phyloP scores from a whole-genome alignment of 306 rosid species.

The Corylus americana region DNA sequence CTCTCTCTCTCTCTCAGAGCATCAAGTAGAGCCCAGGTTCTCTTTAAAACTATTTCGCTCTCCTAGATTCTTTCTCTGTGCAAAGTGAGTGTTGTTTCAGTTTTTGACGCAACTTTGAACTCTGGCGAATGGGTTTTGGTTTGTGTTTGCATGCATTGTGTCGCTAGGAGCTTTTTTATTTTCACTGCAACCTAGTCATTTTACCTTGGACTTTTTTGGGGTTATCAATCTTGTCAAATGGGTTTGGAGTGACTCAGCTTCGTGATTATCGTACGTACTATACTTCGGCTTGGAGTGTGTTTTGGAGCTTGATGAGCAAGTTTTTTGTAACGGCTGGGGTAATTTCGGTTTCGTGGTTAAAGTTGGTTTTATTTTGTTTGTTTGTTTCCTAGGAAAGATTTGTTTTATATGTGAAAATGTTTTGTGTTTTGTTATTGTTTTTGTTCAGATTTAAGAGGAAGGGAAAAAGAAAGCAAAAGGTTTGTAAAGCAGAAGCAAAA shows the following conservation, averaged over 20 bases:
- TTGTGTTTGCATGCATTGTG: slow-evolving; percentile 59
- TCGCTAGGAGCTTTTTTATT: not conserved
- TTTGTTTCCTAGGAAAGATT: slow-evolving; percentile 36
- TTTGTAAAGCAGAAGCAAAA: not conserved
- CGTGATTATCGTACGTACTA: slow-evolving; percentile 26
- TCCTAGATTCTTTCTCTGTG: slow-evolving; percentile 2
- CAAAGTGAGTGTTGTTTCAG: not conserved
- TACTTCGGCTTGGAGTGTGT: not conserved
- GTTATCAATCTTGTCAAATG: not conserved
- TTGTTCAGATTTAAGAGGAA: slow-evolving; percentile 4
- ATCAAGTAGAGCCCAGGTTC: not conserved
- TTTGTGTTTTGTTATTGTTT: slow-evolving; percentile 1
- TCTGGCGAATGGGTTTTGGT: not conserved
- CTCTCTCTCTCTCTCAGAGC: slow-evolving; percentile 24
- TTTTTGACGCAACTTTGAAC: slow-evolving; percentile 14
- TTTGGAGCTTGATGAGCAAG: not conserved
- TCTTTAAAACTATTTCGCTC: not conserved
- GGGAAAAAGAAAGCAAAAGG: not conserved
- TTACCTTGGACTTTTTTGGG: not conserved
- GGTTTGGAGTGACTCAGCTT: slow-evolving; percentile 11
- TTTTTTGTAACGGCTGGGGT: slow-evolving; percentile 43
- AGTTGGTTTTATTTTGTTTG: slow-evolving; percentile 18
- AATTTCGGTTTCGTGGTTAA: slow-evolving; percentile 36
- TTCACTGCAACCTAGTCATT: not conserved
- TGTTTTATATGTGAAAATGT: not conserved